These are phyloP conservation scores for Aspergillus mulundensis DNA, from an alignment of 495 filamentous ascomycete genomes.

Conservation along the genomic window DNA sequence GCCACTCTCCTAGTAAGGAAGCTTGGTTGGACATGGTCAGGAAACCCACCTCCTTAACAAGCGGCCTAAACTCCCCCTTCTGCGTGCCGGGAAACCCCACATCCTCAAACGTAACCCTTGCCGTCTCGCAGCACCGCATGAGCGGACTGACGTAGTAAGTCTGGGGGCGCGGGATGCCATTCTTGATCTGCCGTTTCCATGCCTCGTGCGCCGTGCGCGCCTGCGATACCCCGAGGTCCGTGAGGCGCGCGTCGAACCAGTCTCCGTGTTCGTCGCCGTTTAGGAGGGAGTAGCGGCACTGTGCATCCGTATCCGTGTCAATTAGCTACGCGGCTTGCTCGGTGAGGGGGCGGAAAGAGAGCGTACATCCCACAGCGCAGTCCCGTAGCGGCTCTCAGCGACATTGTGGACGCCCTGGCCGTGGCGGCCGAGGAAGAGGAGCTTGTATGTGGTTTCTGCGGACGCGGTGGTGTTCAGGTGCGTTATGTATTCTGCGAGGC, in stretches of 20 bases:
- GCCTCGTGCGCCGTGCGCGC: constrained; percentile 60
- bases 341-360: neutral
- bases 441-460: constrained; percentile 51
- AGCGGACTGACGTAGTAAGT: constrained; percentile 72
- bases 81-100: constrained; percentile 45
- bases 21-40: too few species aligned
- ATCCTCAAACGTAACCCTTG: constrained; percentile 56
- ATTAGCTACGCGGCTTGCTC: neutral
- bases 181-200: constrained; percentile 54
- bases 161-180: constrained; percentile 59
- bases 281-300: constrained; percentile 70
- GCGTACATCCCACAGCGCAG: constrained; percentile 59
- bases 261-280: constrained; percentile 62
- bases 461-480: constrained; percentile 40
- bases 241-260: constrained; percentile 75
- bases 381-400: constrained; percentile 62
- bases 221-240: constrained; percentile 57
- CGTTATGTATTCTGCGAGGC: constrained; percentile 53
- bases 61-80: constrained; percentile 50
- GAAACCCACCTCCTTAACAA: constrained; percentile 58
- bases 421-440: constrained; percentile 68
- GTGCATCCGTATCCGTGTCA: neutral
- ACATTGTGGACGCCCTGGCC: constrained; percentile 71
- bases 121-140: constrained; percentile 65
- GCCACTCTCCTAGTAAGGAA: too few species aligned